These are phyloP conservation scores for Monosporascus sp. DNA, from an alignment of 2,329 filamentous ascomycete species.

Conservation along the genomic window DNA sequence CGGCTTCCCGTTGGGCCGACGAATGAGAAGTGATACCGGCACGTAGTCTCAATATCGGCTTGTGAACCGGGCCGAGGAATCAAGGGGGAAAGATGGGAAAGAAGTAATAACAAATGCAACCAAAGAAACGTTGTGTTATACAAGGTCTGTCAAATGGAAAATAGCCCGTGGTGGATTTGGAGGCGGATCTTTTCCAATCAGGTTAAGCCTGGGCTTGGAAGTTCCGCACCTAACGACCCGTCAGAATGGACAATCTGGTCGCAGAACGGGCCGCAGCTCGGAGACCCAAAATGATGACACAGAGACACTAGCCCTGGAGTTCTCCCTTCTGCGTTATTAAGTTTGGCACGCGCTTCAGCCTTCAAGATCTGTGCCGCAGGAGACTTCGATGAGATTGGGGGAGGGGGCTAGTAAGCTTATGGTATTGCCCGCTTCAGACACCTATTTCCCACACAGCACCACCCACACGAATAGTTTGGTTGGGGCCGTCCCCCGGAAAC, in stretches of 20 bases:
- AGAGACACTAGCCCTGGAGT: slow-evolving; percentile 1
- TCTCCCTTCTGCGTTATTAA: neutral
- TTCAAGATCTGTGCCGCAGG: neutral
- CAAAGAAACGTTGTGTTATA: slow-evolving; percentile 1
- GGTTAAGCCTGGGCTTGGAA: slow-evolving; percentile 19
- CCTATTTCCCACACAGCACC: too few relatives aligned
- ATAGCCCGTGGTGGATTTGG: slow-evolving; percentile 8
- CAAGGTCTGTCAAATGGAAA: slow-evolving; percentile 1
- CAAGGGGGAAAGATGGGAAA: neutral
- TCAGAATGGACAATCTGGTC: slow-evolving; percentile 24
- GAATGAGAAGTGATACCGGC: neutral
- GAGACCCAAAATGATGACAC: slow-evolving; percentile 25
- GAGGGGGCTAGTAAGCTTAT: neutral
- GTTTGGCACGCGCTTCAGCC: neutral
- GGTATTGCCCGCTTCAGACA: too few relatives aligned
- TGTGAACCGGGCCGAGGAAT: neutral
- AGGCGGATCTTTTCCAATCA: slow-evolving; percentile 23
- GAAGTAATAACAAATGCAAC: neutral
- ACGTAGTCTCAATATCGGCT: neutral
- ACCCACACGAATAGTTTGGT: neutral
- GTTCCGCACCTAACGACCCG: slow-evolving; percentile 24
- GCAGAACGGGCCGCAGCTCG: slow-evolving; percentile 30
- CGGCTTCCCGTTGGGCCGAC: neutral
- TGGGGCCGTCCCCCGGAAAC: too few relatives aligned
- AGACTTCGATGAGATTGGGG: neutral